Evolutionary conservation across 1,139 yeast species (phyloP), one percentile per base, ranked within the genome.

Genomic region (Lodderomyces oxycetoniae): DNA sequence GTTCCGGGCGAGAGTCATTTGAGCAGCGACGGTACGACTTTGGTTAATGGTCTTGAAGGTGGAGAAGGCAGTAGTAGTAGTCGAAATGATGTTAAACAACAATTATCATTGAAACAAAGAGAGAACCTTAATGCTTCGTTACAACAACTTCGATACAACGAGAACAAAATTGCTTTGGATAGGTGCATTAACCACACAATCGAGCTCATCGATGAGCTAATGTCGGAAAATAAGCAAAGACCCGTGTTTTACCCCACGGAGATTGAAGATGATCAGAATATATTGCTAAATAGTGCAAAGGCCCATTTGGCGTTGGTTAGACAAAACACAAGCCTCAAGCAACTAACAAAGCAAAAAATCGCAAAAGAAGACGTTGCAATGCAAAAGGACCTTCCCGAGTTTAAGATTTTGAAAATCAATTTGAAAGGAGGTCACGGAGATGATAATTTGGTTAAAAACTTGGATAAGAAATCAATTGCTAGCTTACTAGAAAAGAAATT

Each of bases 71-170:
- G 33, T 22, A 27, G 38, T 19, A 22, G 33, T 11, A 23, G 34
- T n/a, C 33, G 30, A 8, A 6, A 15, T 9, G 30, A 26, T 15
- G 17, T 13, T 8, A 26, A 20, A 25, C 22, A 21, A 24, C 25
- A 7, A 10, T n/a, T 26, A 22, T 14, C 16, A 14, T 17, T 34
- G n/a, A 25, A 26, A 29, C 21, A 31, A 28, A 40, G 34, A 25
- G 35, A 37, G 24, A 31, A 42, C 30, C 27, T 65, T 27, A 56
- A 66, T 47, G 57, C 78, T 13, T 77, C 82, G 30, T 52, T 79
- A 17, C 75, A 77, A 40, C 93, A 85, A 48, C 55, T 78, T 19
- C 81, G 76, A 39, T 86, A 82, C 55, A 83, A 83, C 49, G 77
- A 79, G 42, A 78, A 78, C 57, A 71, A 79, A 36, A 59, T 75